phyloP scores from a whole-genome alignment of 2,329 filamentous ascomycete species.

The Aspergillus puulaauensis region DNA sequence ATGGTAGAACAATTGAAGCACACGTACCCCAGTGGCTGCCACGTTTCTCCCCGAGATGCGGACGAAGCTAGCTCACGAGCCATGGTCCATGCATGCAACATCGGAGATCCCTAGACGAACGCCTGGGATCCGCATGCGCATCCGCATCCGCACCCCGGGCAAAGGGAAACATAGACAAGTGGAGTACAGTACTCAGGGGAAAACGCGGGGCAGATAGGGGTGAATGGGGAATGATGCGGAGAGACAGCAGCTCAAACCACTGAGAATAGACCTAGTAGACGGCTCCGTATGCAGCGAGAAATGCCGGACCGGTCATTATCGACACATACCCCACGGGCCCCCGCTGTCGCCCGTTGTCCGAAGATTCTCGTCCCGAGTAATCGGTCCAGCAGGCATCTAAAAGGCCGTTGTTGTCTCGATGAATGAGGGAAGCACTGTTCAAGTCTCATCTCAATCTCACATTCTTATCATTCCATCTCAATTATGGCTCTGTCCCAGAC shows the following conservation, averaged over 20 bases:
- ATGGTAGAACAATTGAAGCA: too few relatives aligned
- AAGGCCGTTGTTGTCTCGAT: not conserved
- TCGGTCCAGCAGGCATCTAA: not conserved
- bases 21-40: too few relatives aligned
- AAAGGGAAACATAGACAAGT: not conserved
- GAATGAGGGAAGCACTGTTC: too few relatives aligned
- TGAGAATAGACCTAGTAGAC: not conserved
- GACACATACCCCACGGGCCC: not conserved
- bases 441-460: not conserved
- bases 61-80: not conserved
- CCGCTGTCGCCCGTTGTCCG: not conserved
- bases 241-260: not conserved
- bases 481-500: conserved; percentile 6
- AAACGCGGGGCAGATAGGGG: not conserved
- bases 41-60: not conserved
- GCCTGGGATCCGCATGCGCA: not conserved
- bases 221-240: not conserved
- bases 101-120: not conserved
- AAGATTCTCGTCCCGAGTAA: not conserved
- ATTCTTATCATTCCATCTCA: not conserved
- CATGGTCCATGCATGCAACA: not conserved
- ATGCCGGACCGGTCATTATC: not conserved
- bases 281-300: not conserved
- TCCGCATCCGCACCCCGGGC: not conserved
- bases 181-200: not conserved